Base-by-base conservation (phyloP, 1,284 basidiomycete species). In the Papiliotrema laurentii region DNA sequence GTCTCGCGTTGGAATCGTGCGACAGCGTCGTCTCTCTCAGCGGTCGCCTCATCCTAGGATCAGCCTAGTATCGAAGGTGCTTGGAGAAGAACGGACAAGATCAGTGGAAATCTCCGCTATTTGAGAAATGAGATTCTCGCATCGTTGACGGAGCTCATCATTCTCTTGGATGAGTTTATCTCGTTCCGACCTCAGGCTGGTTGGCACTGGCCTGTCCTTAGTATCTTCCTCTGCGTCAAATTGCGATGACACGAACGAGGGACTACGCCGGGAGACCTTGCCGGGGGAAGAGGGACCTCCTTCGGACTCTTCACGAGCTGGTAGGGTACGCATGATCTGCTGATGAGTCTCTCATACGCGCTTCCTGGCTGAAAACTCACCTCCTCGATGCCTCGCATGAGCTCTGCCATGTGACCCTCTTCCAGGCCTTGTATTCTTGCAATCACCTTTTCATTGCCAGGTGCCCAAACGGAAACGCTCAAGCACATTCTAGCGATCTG, bases 301-400 rank as follows among this genome's bases (percentile, higher is more conserved):
- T 16, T 36, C n/a, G 25, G 30, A 24, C 16, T 16, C 10, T 24
- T 25, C 11, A 27, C 41, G 33, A 36, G 31, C 37, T 21, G 9
- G 36, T 24, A 7, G 34, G 30, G 25, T n/a, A 25, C 24, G 19
- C 33, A 16, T 38, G 43, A 37, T 33, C 19, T 19, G 22, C 37
- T 13, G 19, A 45, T 28, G 24, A 31, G 13, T 4, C 30, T 21
- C 19, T 43, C 22, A 1, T 51, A 38, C n/a, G 54, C 50, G 27
- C 24, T 25, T 47, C 46, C 21, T 57, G 49, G 3, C 44, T 42
- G 5, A 19, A n/a, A 4, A 58, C 63, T 55, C 43, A 72, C 68
- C 35, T 63, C 63, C 42, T 72, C 68, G 22, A 74, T 71, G 21
- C 64, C 63, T 49, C 62, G 62, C 72, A 74, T 74, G 47, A 74